phyloP scores from a whole-genome alignment of 495 filamentous ascomycete species.

The Aspergillus panamensis region DNA sequence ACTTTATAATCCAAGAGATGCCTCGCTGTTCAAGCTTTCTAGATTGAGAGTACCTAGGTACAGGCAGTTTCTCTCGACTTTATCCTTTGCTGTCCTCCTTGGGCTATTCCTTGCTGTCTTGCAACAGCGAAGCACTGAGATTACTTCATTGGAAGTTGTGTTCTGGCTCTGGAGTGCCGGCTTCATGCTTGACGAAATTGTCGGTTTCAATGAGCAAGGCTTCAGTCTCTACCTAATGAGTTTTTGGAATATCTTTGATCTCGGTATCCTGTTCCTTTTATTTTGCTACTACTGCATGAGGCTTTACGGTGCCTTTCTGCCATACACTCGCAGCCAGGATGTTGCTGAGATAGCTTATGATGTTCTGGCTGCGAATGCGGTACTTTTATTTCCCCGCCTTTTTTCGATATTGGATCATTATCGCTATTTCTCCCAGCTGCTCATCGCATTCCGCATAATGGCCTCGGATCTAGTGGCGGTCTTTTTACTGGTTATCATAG shows the following conservation, averaged over 20 bases:
- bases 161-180: constrained; percentile 98
- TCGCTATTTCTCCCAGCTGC: constrained; percentile 87
- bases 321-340: constrained; percentile 58
- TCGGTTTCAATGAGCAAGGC: constrained; percentile 89
- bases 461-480: constrained; percentile 81
- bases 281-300: constrained; percentile 86
- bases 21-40: constrained; percentile 86
- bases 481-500: constrained; percentile 75
- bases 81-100: constrained; percentile 76
- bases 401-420: constrained; percentile 93
- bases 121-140: constrained; percentile 61
- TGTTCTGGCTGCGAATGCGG: constrained; percentile 81
- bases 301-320: constrained; percentile 76
- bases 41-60: constrained; percentile 86
- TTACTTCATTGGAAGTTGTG: constrained; percentile 75
- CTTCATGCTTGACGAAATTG: constrained; percentile 94
- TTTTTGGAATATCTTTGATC: constrained; percentile 93
- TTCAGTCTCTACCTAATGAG: constrained; percentile 94
- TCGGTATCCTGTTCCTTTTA: constrained; percentile 82
- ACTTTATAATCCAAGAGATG: constrained; percentile 85
- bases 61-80: constrained; percentile 79
- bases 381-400: constrained; percentile 82
- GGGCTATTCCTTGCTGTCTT: constrained; percentile 80
- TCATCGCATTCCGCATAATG: constrained; percentile 92
- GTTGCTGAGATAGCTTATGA: constrained; percentile 83